phyloP scores from a whole-genome alignment of 2,329 filamentous ascomycete genomes.

The Alternaria viburni region DNA sequence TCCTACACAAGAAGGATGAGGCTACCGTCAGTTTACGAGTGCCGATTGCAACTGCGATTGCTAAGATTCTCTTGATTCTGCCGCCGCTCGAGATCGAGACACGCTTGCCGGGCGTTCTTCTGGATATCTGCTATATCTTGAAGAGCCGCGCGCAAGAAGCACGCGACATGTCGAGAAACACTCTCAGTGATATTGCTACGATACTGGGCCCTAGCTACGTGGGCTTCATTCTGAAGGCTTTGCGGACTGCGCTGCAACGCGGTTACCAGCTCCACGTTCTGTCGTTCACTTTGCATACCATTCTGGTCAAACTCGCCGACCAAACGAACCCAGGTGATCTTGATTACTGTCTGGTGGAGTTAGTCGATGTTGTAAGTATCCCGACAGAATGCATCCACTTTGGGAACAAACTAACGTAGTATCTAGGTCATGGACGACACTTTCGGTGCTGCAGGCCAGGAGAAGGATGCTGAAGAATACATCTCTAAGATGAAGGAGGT shows the following conservation, averaged over 20 bases:
- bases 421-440: conserved; percentile 87
- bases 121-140: conserved; percentile 91
- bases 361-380: conserved; percentile 69
- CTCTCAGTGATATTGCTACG: conserved; percentile 80
- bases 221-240: conserved; percentile 90
- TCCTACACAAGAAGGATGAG: conserved; percentile 94
- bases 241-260: conserved; percentile 79
- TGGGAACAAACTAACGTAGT: background rate
- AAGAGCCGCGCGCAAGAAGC: conserved; percentile 88
- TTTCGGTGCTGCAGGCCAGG: conserved; percentile 88
- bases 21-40: conserved; percentile 91
- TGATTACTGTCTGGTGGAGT: conserved; percentile 81
- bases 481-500: conserved; percentile 96
- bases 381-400: background rate
- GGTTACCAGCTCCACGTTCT: conserved; percentile 95
- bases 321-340: conserved; percentile 80
- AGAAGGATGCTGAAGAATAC: conserved; percentile 97
- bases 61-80: conserved; percentile 84
- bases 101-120: conserved; percentile 80
- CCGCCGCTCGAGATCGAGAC: conserved; percentile 74
- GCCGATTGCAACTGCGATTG: conserved; percentile 84
- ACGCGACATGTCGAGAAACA: conserved; percentile 88
- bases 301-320: conserved; percentile 77
- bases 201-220: conserved; percentile 84
- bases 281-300: conserved; percentile 92